Percentiles rank a stretch among this genome's conserved stretches.
phyloP scores from a whole-genome alignment of 2,329 filamentous ascomycete species.

The Arthrobotrys musiformis region DNA sequence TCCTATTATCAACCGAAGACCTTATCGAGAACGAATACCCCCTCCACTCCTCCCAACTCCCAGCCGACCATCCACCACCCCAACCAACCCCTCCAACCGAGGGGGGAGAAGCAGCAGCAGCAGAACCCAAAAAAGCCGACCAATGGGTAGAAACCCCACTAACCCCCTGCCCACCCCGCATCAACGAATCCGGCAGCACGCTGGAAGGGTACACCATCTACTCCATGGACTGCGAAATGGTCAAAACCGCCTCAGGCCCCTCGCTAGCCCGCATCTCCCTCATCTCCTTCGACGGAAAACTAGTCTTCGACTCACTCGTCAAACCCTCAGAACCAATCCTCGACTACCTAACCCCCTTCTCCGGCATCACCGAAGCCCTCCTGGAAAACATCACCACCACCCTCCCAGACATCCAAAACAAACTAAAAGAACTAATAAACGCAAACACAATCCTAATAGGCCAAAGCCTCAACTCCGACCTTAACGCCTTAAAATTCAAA shows the following conservation, averaged over 20 bases:
- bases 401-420: slow-evolving; percentile 81
- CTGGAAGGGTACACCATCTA: slow-evolving; percentile 82
- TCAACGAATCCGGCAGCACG: slow-evolving; percentile 82
- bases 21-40: slow-evolving; percentile 85
- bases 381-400: slow-evolving; percentile 85
- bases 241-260: slow-evolving; percentile 77
- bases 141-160: slow-evolving; percentile 84
- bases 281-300: slow-evolving; percentile 83
- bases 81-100: no score
- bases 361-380: slow-evolving; percentile 89
- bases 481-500: slow-evolving; percentile 83
- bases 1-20: slow-evolving; percentile 77
- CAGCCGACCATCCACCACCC: neutral
- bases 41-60: slow-evolving; percentile 75
- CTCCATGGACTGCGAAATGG: slow-evolving; percentile 97
- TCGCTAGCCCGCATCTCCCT: slow-evolving; percentile 90
- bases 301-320: slow-evolving; percentile 88
- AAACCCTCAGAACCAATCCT: slow-evolving; percentile 88
- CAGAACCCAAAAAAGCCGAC: no score
- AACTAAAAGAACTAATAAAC: slow-evolving; percentile 77
- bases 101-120: slow-evolving; percentile 60
- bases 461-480: slow-evolving; percentile 83
- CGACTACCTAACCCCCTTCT: slow-evolving; percentile 91
- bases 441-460: slow-evolving; percentile 79
- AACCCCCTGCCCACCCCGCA: slow-evolving; percentile 71